Percentiles rank a stretch among this genome's conserved stretches.
These are phyloP conservation scores for Penicillium sp. DNA, from an alignment of 2,329 filamentous ascomycete species.

Conservation along the genomic window DNA sequence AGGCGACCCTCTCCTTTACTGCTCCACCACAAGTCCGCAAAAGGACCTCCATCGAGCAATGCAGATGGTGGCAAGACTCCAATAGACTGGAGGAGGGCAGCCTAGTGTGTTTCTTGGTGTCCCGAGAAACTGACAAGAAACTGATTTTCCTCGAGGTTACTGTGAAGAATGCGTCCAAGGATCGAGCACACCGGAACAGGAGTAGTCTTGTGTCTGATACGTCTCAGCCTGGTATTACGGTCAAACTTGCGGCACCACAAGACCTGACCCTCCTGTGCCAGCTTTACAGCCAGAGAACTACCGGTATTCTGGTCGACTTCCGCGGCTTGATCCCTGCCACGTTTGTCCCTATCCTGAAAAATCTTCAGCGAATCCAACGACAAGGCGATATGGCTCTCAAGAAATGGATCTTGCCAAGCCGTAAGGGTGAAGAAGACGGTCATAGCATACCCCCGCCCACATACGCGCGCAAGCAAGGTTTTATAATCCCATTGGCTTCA, in stretches of 20 bases:
- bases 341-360: conserved; percentile 8
- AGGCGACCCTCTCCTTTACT: conserved; percentile 7
- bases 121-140: neutral
- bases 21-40: conserved; percentile 2
- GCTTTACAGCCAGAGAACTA: conserved; percentile 4
- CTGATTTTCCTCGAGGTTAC: conserved; percentile 10
- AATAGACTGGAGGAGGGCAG: conserved; percentile 10
- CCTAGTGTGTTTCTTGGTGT: conserved; percentile 7
- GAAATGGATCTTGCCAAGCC: conserved; percentile 8
- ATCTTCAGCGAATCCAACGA: conserved; percentile 8
- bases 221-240: conserved; percentile 6
- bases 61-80: conserved; percentile 12
- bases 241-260: conserved; percentile 11
- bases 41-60: conserved; percentile 3
- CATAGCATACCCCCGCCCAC: conserved; percentile 4
- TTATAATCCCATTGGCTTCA: conserved; percentile 6
- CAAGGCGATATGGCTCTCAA: conserved; percentile 6
- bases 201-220: conserved; percentile 9
- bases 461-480: conserved; percentile 8
- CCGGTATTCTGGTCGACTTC: conserved; percentile 11
- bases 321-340: conserved; percentile 9
- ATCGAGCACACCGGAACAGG: neutral
- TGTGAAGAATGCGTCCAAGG: conserved; percentile 4
- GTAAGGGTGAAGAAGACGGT: neutral
- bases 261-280: conserved; percentile 1